Percentiles rank a stretch among this genome's conserved stretches.
Evolutionary conservation across 2,329 filamentous ascomycete genomes (phyloP).

Genomic region (Celoporthe dispersa): DNA sequence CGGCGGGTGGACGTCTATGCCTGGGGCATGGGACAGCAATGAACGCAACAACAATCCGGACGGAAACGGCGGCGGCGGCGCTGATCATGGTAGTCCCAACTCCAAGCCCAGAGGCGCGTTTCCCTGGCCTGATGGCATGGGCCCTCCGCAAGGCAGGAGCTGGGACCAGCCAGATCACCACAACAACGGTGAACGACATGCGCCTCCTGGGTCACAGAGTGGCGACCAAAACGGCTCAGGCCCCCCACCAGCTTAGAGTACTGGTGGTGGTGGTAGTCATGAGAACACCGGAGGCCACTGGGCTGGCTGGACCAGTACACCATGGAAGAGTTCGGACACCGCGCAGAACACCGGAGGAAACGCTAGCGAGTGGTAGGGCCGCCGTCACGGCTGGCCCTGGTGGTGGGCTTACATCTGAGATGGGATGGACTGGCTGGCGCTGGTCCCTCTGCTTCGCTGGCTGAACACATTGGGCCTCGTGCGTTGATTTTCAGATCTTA

Average conservation of each 20-base stretch:
- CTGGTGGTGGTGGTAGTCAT: slow-evolving; percentile 5
- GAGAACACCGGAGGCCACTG: slow-evolving; percentile 21
- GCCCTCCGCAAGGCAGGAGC: background rate
- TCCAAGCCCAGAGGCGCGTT: slow-evolving; percentile 10
- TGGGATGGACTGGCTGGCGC: background rate
- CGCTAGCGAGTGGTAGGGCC: slow-evolving; percentile 23
- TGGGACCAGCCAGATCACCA: background rate
- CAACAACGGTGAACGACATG: background rate
- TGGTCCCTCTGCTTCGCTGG: background rate
- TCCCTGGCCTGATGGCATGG: slow-evolving; percentile 14
- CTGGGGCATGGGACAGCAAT: slow-evolving; percentile 18
- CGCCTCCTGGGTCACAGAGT: background rate
- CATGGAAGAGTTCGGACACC: background rate
- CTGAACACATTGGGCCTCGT: background rate
- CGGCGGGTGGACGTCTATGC: slow-evolving; percentile 13
- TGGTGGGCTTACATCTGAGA: slow-evolving; percentile 7
- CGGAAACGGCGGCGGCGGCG: background rate
- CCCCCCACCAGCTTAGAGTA: background rate
- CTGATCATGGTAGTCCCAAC: background rate
- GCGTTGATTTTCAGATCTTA: background rate
- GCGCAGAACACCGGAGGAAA: slow-evolving; percentile 23
- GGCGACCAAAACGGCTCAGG: background rate
- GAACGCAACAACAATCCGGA: background rate
- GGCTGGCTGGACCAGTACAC: slow-evolving; percentile 6
- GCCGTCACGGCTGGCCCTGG: slow-evolving; percentile 11